Conservation (phyloP, 345 rosid genomes). For the Acer negundo region DNA sequence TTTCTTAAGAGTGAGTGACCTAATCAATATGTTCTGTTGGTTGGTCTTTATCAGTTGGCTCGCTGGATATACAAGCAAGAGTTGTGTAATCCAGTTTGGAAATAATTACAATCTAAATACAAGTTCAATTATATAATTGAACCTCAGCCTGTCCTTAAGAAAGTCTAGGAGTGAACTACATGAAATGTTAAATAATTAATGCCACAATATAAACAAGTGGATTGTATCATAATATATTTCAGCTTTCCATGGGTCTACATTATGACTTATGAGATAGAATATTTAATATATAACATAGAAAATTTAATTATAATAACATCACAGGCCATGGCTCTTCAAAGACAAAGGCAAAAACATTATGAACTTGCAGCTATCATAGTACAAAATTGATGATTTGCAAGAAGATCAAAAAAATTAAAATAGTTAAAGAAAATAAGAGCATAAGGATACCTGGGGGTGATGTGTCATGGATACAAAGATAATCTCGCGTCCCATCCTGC, state of each 20-base stretch:
- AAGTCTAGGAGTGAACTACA: not conserved
- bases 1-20: conserved; percentile 78
- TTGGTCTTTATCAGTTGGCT: conserved; percentile 80
- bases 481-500: conserved; percentile 84
- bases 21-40: conserved; percentile 85
- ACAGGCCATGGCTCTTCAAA: not conserved
- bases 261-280: not conserved
- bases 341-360: not conserved
- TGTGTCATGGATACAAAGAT: conserved; percentile 81
- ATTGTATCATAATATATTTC: not conserved
- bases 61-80: conserved; percentile 44
- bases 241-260: not conserved
- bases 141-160: not conserved
- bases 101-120: conserved; percentile 10
- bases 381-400: not conserved
- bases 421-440: conserved; percentile 10
- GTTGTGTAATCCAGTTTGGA: conserved; percentile 22
- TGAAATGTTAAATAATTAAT: not conserved
- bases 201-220: not conserved
- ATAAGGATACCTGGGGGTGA: conserved; percentile 66
- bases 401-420: conserved; percentile 4
- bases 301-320: not conserved
- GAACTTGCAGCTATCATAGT: not conserved
- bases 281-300: not conserved
- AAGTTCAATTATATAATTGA: not conserved